A percentile compares a stretch with the other conserved stretches of the same genome.
These are phyloP conservation scores for Penicillium sp. DNA, from an alignment of 2,329 filamentous ascomycete species.

Conservation along the genomic window DNA sequence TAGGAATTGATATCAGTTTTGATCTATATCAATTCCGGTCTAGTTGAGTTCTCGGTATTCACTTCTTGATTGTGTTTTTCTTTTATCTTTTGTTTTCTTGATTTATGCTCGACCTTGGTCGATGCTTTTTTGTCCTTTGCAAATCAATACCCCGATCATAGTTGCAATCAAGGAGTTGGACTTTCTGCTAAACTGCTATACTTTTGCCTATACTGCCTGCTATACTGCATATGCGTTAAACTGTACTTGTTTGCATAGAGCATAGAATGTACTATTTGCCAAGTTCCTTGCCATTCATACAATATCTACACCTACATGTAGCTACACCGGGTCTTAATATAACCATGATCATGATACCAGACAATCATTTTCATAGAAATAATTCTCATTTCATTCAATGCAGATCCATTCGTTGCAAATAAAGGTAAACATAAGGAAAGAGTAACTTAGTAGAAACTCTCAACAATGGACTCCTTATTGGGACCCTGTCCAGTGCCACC, in stretches of 20 bases:
- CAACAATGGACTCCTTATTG: slow-evolving; percentile 97
- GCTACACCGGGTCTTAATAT: too few species aligned
- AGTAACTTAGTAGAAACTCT: slow-evolving; percentile 83
- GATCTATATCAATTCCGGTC: background rate
- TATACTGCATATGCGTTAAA: too few species aligned
- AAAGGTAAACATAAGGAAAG: background rate
- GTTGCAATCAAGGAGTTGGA: slow-evolving; percentile 15
- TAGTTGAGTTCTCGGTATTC: background rate
- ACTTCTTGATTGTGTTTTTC: background rate
- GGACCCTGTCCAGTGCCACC: slow-evolving; percentile 60
- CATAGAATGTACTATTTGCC: background rate
- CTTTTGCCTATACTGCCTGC: background rate
- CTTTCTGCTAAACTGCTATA: background rate
- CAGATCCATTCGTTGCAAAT: too few species aligned
- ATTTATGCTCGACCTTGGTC: slow-evolving; percentile 1
- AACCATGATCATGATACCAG: slow-evolving; percentile 9
- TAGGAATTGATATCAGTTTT: too few species aligned
- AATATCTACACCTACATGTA: too few species aligned
- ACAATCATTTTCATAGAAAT: background rate
- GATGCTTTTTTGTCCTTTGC: slow-evolving; percentile 12
- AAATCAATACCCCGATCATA: slow-evolving; percentile 23
- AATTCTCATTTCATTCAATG: background rate
- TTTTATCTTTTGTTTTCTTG: background rate
- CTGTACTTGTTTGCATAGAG: background rate
- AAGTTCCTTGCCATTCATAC: too few species aligned